Evolutionary conservation across 1,139 yeast genomes (phyloP).

Genomic region (Trichomonascaceae sp.): DNA sequence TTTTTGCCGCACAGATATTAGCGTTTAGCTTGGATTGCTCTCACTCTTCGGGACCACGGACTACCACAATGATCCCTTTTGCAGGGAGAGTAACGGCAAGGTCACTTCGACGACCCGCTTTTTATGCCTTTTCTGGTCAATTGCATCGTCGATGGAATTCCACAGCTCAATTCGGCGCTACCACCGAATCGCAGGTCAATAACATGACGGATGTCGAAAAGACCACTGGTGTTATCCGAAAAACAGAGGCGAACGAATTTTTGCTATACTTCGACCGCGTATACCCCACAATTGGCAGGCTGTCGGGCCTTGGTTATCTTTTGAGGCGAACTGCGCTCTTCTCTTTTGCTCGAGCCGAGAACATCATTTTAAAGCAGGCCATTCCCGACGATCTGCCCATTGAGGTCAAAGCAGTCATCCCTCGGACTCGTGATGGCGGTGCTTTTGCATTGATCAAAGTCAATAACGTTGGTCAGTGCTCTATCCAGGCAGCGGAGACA

Average conservation of each 20-base stretch:
- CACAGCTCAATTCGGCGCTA: background rate
- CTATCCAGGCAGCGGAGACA: slow-evolving; percentile 15
- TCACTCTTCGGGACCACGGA: no score
- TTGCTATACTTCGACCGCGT: slow-evolving; percentile 27
- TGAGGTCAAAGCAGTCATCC: slow-evolving; percentile 36
- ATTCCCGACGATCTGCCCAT: slow-evolving; percentile 32
- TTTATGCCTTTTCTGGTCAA: no score
- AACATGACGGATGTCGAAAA: slow-evolving; percentile 18
- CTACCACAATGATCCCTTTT: no score
- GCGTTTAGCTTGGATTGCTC: no score
- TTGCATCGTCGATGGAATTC: no score
- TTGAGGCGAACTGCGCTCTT: slow-evolving; percentile 3
- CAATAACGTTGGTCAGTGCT: slow-evolving; percentile 5
- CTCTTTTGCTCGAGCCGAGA: slow-evolving; percentile 19
- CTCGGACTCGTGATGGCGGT: slow-evolving; percentile 84
- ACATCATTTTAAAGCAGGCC: slow-evolving; percentile 8
- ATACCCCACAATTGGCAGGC: slow-evolving; percentile 16
- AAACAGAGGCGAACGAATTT: slow-evolving; percentile 39
- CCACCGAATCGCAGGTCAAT: background rate
- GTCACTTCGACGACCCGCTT: no score
- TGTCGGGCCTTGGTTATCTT: slow-evolving; percentile 7
- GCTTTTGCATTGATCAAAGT: slow-evolving; percentile 54
- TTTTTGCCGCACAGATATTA: no score
- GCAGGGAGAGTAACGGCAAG: no score
- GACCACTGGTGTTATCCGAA: slow-evolving; percentile 42